A percentile compares a stretch with the other conserved stretches of the same genome.
phyloP scores from a whole-genome alignment of 2,329 filamentous ascomycete genomes.

The Canariomyces notabilis region DNA sequence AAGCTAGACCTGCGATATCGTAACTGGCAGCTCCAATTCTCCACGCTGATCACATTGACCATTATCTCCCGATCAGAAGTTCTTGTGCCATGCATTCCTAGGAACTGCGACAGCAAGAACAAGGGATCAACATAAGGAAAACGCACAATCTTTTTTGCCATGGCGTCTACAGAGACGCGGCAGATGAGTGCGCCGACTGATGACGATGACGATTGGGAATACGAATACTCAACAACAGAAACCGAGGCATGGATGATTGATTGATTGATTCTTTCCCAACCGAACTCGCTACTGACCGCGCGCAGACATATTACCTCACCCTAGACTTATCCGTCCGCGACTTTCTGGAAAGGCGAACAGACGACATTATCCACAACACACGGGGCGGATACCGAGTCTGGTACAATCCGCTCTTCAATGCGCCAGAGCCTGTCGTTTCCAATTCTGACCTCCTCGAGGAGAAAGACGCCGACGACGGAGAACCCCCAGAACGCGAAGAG shows the following conservation, averaged over 20 bases:
- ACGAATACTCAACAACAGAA: conserved; percentile 60
- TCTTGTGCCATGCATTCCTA: too few relatives aligned
- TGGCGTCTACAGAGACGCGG: not conserved
- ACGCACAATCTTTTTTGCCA: too few relatives aligned
- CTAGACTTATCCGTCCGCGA: conserved; percentile 58
- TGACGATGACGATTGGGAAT: conserved; percentile 60
- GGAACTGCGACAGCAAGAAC: too few relatives aligned
- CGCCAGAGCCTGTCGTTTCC: conserved; percentile 16
- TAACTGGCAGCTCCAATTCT: not conserved
- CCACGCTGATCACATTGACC: not conserved
- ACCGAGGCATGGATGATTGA: conserved; percentile 45
- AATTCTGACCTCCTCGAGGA: conserved; percentile 23
- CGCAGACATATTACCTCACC: conserved; percentile 60
- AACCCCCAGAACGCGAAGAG: conserved; percentile 34
- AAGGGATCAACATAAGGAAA: too few relatives aligned
- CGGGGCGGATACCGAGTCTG: conserved; percentile 43
- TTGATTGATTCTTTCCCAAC: not conserved
- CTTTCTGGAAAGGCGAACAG: conserved; percentile 43
- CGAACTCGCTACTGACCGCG: not conserved
- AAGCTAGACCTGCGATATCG: too few relatives aligned
- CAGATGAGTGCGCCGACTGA: not conserved
- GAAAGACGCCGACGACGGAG: conserved; percentile 25
- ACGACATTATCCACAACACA: conserved; percentile 34
- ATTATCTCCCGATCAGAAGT: too few relatives aligned
- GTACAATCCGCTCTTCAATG: conserved; percentile 31